Base-by-base conservation (phyloP, 306 rosid species). In the Cercis canadensis region DNA sequence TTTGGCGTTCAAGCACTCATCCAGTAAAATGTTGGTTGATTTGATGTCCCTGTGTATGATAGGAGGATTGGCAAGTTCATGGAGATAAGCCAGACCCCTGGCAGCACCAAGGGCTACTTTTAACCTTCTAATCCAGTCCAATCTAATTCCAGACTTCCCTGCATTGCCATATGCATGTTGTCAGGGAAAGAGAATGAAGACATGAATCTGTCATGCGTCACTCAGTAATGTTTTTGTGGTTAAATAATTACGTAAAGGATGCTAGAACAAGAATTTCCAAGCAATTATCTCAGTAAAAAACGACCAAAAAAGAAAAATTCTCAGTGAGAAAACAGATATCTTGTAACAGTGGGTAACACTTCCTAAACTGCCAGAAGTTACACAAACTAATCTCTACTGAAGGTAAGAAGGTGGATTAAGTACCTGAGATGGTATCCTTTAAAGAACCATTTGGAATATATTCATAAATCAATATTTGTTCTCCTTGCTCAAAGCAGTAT, bases 21-120 rank as follows among this genome's bases (percentile, higher is more conserved):
- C 98, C 19, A 90, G 77, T 11, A 92, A 79, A 40, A 92, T 87
- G 70, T 92, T 92, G 58, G 77, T 74, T 49, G 98, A 89, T 80
- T 92, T 92, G n/a, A 89, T 73, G 78, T 92, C 96, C 71, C 96
- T 80, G 34, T 92, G 96, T 70, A 88, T 92, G 56, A 88, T 89
- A 7, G 96, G 87, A 55, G 96, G 96, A 41, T 86, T 78, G 13
- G 95, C 95, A 34, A 37, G 88, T 50, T 87, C 96, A 65, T 92
- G 98, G 12, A 89, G 95, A 80, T 89, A 89, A 14, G 89, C 70
- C 59, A 92, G 75, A 3, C 96, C 98, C 77, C 88, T 86, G 0
- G 96, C 96, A n/a, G 92, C 76, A 62, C 90, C 95, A 59, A 84
- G 78, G 5, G 92, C 78, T 57, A 89, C 69, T 75, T 67, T 70